Base-by-base conservation (phyloP, 179 eudicot genomes). In the Carnegiea gigantea region DNA sequence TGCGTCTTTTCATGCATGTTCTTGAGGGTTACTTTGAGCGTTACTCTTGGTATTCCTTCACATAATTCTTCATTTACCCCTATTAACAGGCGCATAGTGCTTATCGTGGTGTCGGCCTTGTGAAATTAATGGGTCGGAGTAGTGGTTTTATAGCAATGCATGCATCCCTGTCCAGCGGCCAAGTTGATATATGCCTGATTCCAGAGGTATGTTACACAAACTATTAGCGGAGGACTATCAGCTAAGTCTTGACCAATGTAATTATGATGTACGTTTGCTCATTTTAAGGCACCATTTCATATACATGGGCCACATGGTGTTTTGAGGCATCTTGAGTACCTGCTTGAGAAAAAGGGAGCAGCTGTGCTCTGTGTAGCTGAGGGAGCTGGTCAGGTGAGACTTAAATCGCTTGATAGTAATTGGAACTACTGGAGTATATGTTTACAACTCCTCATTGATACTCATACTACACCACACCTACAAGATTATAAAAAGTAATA, bases 141-240 rank as follows among this genome's bases (percentile, higher is more conserved):
- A 94, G 99, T 90, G 99, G 99, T 49, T 97, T 92, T 79, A 97
- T 97, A 86, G 98, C 99, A 76, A 97, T 96, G 99, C 98, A 97
- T 70, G 99, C 99, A 78, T 85, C 99, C 44, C 97, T 97, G 85
- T 93, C 99, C 44, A 97, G 99, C 87, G 99, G 99, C 77, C 99
- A 97, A 87, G 93, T 97, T 78, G 99, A 97, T 87, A 89, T 97
- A 82, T 97, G 99, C 81, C 87, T 97, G 92, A 93, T 97, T 84
- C 99, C 99, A 0, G 99, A 97, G 99, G 99, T 96, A 89, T 38
- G 75, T 70, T 28, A 70, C 54, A 48, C 60, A 43, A 75, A 84
- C 77, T 70, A 36, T 67, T n/a, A 78, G 38, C 75, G 65, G 33
- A 51, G 33, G 84, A 77, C 43, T 28, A 6, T 79, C 70, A 49